Conservation (phyloP, 2,329 filamentous ascomycete species). For the Phyllosticta capitalensis region DNA sequence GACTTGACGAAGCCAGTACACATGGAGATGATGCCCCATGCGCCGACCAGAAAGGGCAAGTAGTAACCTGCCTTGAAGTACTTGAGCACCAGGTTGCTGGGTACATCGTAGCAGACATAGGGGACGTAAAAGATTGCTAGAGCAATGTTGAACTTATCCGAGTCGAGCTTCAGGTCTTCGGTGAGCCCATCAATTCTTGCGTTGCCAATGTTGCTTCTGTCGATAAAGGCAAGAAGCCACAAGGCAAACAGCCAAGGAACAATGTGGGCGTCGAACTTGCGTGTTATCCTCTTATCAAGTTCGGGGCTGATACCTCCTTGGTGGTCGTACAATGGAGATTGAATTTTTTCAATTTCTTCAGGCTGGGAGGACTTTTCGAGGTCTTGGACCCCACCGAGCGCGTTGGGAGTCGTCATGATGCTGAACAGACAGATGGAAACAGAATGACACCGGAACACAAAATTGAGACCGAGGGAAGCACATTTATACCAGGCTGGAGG, state of each 20-base stretch:
- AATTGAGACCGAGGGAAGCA: not conserved
- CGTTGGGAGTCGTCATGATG: not conserved
- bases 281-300: conserved; percentile 28
- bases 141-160: conserved; percentile 34
- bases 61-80: conserved; percentile 32
- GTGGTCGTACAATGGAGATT: conserved; percentile 11
- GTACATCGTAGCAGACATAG: conserved; percentile 34
- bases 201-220: conserved; percentile 34
- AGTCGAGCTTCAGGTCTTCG: conserved; percentile 29
- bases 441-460: not conserved
- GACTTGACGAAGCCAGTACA: conserved; percentile 34
- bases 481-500: not conserved
- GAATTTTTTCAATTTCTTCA: conserved; percentile 13
- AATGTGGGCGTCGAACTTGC: conserved; percentile 35
- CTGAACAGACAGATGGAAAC: not conserved
- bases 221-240: conserved; percentile 41
- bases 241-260: conserved; percentile 38
- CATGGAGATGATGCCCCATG: conserved; percentile 32
- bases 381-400: not conserved
- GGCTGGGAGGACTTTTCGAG: not conserved
- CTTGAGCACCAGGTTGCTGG: conserved; percentile 33
- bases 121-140: conserved; percentile 37
- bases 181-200: conserved; percentile 34
- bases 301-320: conserved; percentile 6
- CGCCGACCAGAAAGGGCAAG: conserved; percentile 29